These are phyloP conservation scores for Trypanosoma conorhini DNA, from an alignment of 208 protist genomes.

Conservation along the genomic window DNA sequence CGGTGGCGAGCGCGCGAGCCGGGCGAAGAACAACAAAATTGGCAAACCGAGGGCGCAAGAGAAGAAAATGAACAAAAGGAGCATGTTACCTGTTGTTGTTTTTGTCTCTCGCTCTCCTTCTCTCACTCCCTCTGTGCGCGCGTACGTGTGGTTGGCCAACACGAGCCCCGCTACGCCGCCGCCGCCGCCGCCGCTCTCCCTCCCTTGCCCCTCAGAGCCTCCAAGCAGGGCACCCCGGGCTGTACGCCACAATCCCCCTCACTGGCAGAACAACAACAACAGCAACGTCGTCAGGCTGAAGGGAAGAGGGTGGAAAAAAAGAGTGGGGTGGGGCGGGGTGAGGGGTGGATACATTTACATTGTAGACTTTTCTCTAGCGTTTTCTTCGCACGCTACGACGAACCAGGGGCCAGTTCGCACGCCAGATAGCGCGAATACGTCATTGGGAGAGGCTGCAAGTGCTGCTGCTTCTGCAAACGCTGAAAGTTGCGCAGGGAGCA, in stretches of 20 bases:
- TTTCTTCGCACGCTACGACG: not conserved
- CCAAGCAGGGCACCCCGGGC: not conserved
- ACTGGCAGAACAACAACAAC: not conserved
- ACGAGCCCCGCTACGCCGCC: not conserved
- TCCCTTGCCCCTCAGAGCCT: not conserved
- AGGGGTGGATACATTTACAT: constrained; percentile 8
- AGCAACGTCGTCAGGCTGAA: constrained; percentile 4
- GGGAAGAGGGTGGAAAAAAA: constrained; percentile 5
- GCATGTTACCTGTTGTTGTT: constrained; percentile 3
- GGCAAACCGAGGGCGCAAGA: constrained; percentile 13
- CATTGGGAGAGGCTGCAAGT: constrained; percentile 51
- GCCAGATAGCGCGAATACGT: constrained; percentile 69
- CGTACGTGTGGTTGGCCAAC: not conserved
- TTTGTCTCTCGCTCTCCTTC: not conserved
- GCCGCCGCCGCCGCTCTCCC: not conserved
- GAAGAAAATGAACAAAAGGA: constrained; percentile 4
- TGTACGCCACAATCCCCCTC: not conserved
- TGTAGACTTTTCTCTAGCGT: not conserved
- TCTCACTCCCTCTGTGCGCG: not conserved
- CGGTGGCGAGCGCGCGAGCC: not conserved
- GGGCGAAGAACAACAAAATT: not conserved
- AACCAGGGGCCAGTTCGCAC: constrained; percentile 20
- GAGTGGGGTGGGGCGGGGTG: not conserved
- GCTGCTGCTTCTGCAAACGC: constrained; percentile 63
- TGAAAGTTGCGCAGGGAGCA: constrained; percentile 51